Conservation (phyloP, 1,284 basidiomycete species). For the Cerrena zonata region DNA sequence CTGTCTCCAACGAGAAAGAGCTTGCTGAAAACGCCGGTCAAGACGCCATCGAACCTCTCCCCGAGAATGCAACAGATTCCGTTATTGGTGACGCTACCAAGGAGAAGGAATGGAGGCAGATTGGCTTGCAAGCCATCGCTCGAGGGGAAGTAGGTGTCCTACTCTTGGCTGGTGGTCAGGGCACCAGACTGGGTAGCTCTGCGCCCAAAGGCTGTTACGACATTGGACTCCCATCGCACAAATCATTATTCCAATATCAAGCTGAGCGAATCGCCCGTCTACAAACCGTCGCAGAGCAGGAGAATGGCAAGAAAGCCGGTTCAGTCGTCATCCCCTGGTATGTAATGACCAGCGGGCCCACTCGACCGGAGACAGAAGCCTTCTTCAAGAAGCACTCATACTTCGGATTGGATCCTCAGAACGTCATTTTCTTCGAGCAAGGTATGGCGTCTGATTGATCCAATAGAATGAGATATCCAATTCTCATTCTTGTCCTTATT, state of each 20-base stretch:
- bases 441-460: slow-evolving; percentile 46
- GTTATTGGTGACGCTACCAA: slow-evolving; percentile 51
- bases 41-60: slow-evolving; percentile 71
- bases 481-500: slow-evolving; percentile 3
- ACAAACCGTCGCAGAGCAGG: slow-evolving; percentile 68
- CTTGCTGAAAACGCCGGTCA: slow-evolving; percentile 37
- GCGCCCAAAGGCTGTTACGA: slow-evolving; percentile 98
- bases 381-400: slow-evolving; percentile 78
- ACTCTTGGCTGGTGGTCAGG: slow-evolving; percentile 97
- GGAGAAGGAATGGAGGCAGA: slow-evolving; percentile 63
- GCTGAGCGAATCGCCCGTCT: slow-evolving; percentile 88
- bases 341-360: slow-evolving; percentile 98
- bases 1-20: slow-evolving; percentile 65
- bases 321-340: slow-evolving; percentile 86
- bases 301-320: slow-evolving; percentile 46
- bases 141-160: slow-evolving; percentile 85
- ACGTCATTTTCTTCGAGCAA: slow-evolving; percentile 96
- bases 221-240: slow-evolving; percentile 88
- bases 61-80: slow-evolving; percentile 66
- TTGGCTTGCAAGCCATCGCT: slow-evolving; percentile 79
- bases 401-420: slow-evolving; percentile 79
- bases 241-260: slow-evolving; percentile 93
- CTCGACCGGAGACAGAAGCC: slow-evolving; percentile 77
- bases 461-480: background rate
- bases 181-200: slow-evolving; percentile 86